Evolutionary conservation across 2,329 filamentous ascomycete species (phyloP), one percentile per base, ranked within the genome.

Genomic region (Fusarium scirpi): DNA sequence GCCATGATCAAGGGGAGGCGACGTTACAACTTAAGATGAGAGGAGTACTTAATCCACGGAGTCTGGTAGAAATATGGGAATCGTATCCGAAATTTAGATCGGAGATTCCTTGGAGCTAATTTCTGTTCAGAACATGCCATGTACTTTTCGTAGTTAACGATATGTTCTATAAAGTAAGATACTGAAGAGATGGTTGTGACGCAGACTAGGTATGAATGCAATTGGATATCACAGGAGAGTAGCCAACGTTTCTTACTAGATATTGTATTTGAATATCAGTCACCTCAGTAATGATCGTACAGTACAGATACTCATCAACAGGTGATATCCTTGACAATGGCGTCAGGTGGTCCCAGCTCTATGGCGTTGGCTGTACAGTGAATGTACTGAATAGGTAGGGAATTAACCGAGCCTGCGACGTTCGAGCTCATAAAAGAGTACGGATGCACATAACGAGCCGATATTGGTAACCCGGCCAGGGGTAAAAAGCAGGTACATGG

Each of bases 311-410:
- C 13, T 52, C 10, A 52, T 41, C 30, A 29, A 52, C 32, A 52
- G 49, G 32, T 27, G 32, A 52, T 52, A 52, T 48, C 58, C 63
- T 54, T 51, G 58, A 45, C 32, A 60, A 64, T 70, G 67, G 67
- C 58, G 67, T 65, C 63, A 70, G 63, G 45, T 51, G 58, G 48
- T 52, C 46, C 41, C 41, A 58, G 44, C 52, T 45, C 24, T 43
- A 38, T 52, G 49, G 22, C 45, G 62, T 67, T 67, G 49, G 47
- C 45, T 49, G 43, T 69, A 47, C 47, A 51, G 18, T n/a, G 18
- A n/a, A 47, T 25, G 29, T 16, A 16, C 18, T 51, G 30, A 32
- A 13, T 34, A 24, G 41, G 32, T n/a, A 34, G 41, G 32, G 18
- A 41, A 52, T 52, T 52, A 52, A 41, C 49, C 45, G 43, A 48